phyloP scores from a whole-genome alignment of 1,284 basidiomycete species.

The Cryptococcus wingfieldii region DNA sequence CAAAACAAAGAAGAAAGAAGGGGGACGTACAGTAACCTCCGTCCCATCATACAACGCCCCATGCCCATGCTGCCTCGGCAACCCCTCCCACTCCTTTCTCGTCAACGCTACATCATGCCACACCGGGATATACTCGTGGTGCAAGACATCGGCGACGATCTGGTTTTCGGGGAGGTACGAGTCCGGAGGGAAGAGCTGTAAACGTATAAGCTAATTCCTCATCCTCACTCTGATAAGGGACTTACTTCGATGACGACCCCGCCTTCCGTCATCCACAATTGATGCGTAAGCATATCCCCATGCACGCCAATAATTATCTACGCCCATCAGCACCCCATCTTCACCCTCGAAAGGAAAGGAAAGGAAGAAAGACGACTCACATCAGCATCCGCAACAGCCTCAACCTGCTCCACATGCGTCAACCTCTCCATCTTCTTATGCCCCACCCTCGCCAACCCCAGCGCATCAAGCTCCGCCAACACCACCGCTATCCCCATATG shows the following conservation, averaged over 20 bases:
- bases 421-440: slow-evolving; percentile 18
- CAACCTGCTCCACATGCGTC: background rate
- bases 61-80: slow-evolving; percentile 14
- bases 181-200: slow-evolving; percentile 21
- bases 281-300: slow-evolving; percentile 22
- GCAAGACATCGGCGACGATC: slow-evolving; percentile 18
- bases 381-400: background rate
- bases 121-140: slow-evolving; percentile 21
- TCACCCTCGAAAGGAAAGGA: background rate
- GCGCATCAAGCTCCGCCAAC: slow-evolving; percentile 11
- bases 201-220: background rate
- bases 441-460: slow-evolving; percentile 10
- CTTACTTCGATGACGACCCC: slow-evolving; percentile 27
- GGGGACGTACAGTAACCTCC: slow-evolving; percentile 10
- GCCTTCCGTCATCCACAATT: slow-evolving; percentile 25
- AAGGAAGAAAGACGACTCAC: background rate
- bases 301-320: slow-evolving; percentile 27
- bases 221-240: background rate
- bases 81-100: slow-evolving; percentile 16
- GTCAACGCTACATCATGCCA: slow-evolving; percentile 15
- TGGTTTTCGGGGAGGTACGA: slow-evolving; percentile 22
- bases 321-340: background rate
- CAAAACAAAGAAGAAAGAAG: background rate
- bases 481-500: slow-evolving; percentile 14
- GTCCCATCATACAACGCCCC: slow-evolving; percentile 20